Evolutionary conservation across 306 rosid species (phyloP).

Genomic region (Quercus bicolor): DNA sequence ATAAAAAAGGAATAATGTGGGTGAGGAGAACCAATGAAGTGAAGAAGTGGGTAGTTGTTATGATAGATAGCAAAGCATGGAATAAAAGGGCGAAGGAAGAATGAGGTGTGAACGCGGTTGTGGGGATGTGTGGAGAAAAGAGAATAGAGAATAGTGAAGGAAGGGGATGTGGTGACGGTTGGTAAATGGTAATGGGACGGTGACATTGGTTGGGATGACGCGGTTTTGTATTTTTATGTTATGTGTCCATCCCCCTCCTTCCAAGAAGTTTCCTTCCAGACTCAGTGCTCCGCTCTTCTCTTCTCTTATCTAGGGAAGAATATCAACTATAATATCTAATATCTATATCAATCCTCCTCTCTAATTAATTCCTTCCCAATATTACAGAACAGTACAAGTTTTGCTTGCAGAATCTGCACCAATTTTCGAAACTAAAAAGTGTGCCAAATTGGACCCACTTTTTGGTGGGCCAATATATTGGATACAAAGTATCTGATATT

Average conservation of each 20-base stretch:
- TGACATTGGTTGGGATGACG: slow-evolving; percentile 21
- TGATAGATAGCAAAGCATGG: no score
- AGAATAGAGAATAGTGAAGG: not conserved
- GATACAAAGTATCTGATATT: no score
- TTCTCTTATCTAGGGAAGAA: no score
- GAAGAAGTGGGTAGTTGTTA: not conserved
- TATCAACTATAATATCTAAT: no score
- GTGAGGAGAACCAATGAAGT: not conserved
- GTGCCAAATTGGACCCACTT: not conserved
- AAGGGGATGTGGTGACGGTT: slow-evolving; percentile 12
- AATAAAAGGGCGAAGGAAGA: no score
- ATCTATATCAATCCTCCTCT: no score
- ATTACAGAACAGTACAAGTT: no score
- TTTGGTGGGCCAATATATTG: not conserved
- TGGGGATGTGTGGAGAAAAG: not conserved
- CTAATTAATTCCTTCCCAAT: no score
- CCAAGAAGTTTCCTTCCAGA: no score
- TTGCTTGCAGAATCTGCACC: not conserved
- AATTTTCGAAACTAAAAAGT: not conserved
- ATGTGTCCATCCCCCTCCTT: not conserved
- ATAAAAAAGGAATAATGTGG: not conserved
- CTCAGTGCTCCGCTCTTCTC: no score
- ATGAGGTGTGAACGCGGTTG: slow-evolving; percentile 29
- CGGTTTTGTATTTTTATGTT: slow-evolving; percentile 1
- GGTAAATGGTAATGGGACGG: slow-evolving; percentile 17